Evolutionary conservation across 306 rosid species (phyloP), one percentile per base, ranked within the genome.

Genomic region (Hippophae gyantsensis): DNA sequence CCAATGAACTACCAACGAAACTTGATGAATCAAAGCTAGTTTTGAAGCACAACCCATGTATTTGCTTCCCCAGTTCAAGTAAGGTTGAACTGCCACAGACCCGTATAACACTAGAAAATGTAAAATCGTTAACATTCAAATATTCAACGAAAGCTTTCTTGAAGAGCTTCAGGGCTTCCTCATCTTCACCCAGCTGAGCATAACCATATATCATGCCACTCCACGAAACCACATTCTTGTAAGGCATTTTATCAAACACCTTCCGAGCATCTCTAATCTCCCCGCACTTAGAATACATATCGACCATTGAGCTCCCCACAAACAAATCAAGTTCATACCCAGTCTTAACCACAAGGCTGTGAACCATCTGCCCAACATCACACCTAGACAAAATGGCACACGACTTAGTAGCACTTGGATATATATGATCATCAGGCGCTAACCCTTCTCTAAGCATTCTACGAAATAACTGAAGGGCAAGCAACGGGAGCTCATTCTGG

Each of bases 171-270:
- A 83, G 42, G 32, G 95, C 92, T 58, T 85, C 95, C 73, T 79
- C 83, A 13, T 82, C 82, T 51, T 72, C 82, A 43, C 94, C 87
- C 69, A 80, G 12, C 14, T 78, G 85, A 54, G 79, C 66, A 49
- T 81, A 85, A 56, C 92, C 97, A 53, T 76, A 90, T 61, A 90
- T 90, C 84, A 87, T 76, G 62, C 87, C 95, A 51, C 84, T 79
- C 95, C 96, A 90, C 52, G 95, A 83, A 47, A 90, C 96, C 52
- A 87, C 89, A 58, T 87, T 90, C 62, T 54, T 76, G 0, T 79
- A 58, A 10, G 89, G 95, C 94, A 87, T 87, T 79, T 78, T 82
- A 14, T 85, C 84, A 8, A 87, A 85, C 86, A 83, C 11, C 6
- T 68, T 68, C 40, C 88, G 81, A 0, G 95, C 95, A 52, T 48